Percentiles rank a stretch among this genome's conserved stretches.
Evolutionary conservation across 306 rosid genomes (phyloP).

Genomic region (Carpinus viminea): DNA sequence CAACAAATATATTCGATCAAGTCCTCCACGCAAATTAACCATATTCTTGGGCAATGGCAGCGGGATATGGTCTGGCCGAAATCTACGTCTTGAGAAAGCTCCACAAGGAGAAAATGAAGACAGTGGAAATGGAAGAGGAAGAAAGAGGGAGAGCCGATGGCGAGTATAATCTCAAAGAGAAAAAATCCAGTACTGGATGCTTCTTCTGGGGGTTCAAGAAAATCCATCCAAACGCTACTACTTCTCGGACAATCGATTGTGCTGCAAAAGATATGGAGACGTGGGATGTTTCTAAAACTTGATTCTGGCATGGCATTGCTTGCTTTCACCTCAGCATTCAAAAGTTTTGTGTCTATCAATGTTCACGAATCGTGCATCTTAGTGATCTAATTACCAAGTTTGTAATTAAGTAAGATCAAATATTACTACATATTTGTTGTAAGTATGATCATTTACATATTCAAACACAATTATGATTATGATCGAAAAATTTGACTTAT

Average conservation of each 20-base stretch:
- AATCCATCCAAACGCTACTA: background rate
- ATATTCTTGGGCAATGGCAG: background rate
- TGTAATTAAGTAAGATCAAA: too few species aligned
- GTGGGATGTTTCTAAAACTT: background rate
- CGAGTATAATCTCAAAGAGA: background rate
- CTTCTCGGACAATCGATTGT: conserved; percentile 12
- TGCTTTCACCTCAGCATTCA: too few species aligned
- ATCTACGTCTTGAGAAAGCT: conserved; percentile 40
- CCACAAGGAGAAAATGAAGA: conserved; percentile 46
- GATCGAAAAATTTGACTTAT: too few species aligned
- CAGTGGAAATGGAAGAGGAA: conserved; percentile 23
- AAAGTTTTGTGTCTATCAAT: too few species aligned
- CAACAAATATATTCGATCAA: too few species aligned
- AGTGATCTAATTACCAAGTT: too few species aligned
- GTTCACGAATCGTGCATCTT: too few species aligned
- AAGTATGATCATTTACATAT: too few species aligned
- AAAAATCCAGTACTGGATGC: conserved; percentile 32
- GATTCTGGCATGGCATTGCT: too few species aligned
- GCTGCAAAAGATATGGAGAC: background rate
- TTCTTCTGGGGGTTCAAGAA: conserved; percentile 42
- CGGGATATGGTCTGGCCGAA: conserved; percentile 41
- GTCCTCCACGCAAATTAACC: too few species aligned
- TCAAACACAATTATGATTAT: too few species aligned
- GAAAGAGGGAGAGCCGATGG: conserved; percentile 11
- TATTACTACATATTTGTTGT: too few species aligned